Evolutionary conservation across 169 alveolate species (phyloP), one percentile per base, ranked within the genome.

Genomic region (Sarcocystis neurona): DNA sequence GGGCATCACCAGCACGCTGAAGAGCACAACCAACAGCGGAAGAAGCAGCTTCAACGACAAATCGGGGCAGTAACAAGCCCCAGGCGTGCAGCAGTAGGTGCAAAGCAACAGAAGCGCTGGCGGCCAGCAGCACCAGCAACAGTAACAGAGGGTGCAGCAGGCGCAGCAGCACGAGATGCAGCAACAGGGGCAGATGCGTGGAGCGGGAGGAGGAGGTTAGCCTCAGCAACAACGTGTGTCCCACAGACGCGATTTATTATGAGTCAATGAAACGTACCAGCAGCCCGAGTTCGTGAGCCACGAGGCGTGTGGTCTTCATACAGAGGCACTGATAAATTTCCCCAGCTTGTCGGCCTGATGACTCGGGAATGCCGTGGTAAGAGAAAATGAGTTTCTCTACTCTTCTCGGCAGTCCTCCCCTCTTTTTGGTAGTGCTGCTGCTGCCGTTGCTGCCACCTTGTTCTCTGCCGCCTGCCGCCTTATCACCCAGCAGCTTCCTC

Each of bases 271-370:
- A 41, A 18, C 47, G 23, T 56, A 88, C 91, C 85, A 60, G 30
- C 46, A 88, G 27, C n/a, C 46, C 58, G 41, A 88, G 74, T 68
- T 63, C 70, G 53, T 88, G 77, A 27, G 85, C 85, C 39, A 79
- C 66, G 27, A 88, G 89, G 4, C 92, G 79, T 2, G 92, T 44
- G n/a, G 92, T 88, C 74, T 88, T 82, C 66, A 39, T 30, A 79
- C 92, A 88, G n/a, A 66, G 79, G 47, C 92, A 88, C 82, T 56
- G 75, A 78, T 88, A 88, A 46, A 85, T 72, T 23, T 88, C 92
- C 18, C 92, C 92, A 10, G 75, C 85, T 44, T 63, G 39, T 41
- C 77, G 32, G 46, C 84, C 50, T 77, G 43, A 37, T 8, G 41
- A 63, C 32, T 3, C 50, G 18, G 89, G 92, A n/a, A 88, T 88